Percentiles rank a stretch among this genome's conserved stretches.
These are phyloP conservation scores for Mycena olivaceomarginata DNA, from an alignment of 768 basidiomycete species.

Conservation along the genomic window DNA sequence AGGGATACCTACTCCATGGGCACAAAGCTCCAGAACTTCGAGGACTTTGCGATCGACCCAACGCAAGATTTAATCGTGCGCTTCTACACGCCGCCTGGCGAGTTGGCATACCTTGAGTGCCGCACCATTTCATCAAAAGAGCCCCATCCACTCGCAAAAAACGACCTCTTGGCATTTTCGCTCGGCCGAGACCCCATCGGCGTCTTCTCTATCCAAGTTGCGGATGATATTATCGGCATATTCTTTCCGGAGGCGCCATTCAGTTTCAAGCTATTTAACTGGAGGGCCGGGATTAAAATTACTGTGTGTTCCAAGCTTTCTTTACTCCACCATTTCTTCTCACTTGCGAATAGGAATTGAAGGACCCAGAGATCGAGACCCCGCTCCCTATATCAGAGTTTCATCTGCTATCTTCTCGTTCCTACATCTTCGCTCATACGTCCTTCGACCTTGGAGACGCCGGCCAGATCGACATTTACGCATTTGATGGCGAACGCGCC, in stretches of 20 bases:
- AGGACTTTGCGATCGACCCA: constrained; percentile 27
- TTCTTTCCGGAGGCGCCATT: background rate
- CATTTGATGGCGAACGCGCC: background rate
- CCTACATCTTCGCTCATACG: constrained; percentile 4
- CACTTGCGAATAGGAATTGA: background rate
- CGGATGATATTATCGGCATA: constrained; percentile 17
- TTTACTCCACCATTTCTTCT: background rate
- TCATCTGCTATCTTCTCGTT: background rate
- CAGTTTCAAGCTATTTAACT: background rate
- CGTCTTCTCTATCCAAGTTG: constrained; percentile 1
- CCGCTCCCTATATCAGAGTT: background rate
- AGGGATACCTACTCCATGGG: background rate
- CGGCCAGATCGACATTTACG: constrained; percentile 5
- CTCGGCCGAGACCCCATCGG: background rate
- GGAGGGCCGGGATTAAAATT: background rate
- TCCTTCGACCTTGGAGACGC: background rate
- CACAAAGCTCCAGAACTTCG: background rate
- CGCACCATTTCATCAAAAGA: constrained; percentile 19
- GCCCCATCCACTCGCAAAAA: constrained; percentile 9
- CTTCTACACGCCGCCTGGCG: background rate
- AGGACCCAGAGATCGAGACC: background rate
- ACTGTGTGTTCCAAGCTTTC: background rate
- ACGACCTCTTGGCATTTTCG: background rate
- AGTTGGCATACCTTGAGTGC: background rate
- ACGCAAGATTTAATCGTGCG: constrained; percentile 6